phyloP scores from a whole-genome alignment of 1,139 yeast species.

The Blastobotrys proliferans region DNA sequence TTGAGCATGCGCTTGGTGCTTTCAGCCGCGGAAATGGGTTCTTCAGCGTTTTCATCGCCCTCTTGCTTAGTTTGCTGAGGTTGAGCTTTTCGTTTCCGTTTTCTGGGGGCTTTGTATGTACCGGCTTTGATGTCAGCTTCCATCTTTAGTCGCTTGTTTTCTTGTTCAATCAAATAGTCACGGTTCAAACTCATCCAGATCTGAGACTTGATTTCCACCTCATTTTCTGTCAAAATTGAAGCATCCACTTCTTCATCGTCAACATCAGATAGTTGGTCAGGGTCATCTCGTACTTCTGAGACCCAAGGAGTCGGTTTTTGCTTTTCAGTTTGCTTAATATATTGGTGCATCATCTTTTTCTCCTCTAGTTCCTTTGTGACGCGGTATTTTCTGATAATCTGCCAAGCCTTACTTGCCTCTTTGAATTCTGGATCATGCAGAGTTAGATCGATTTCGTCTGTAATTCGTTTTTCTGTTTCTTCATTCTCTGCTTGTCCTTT shows the following conservation, averaged over 20 bases:
- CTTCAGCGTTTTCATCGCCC: conserved; percentile 16
- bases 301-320: conserved; percentile 30
- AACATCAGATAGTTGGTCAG: conserved; percentile 63
- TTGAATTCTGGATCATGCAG: conserved; percentile 19
- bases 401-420: conserved; percentile 15
- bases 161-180: conserved; percentile 82
- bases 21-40: conserved; percentile 53
- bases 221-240: conserved; percentile 60
- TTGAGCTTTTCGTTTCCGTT: conserved; percentile 30
- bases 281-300: conserved; percentile 53
- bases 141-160: conserved; percentile 71
- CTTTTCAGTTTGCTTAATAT: background rate
- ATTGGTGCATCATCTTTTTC: conserved; percentile 1
- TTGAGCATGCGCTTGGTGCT: conserved; percentile 63
- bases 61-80: conserved; percentile 21
- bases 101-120: conserved; percentile 35
- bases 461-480: conserved; percentile 19
- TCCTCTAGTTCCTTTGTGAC: conserved; percentile 6
- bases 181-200: conserved; percentile 88
- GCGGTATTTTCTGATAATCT: conserved; percentile 9
- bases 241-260: conserved; percentile 74
- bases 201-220: conserved; percentile 63
- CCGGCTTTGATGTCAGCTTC: conserved; percentile 71
- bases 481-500: conserved; percentile 15
- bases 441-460: conserved; percentile 23